phyloP scores from a whole-genome alignment of 73 alveolate genomes.

The Symbiodinium pilosum region DNA sequence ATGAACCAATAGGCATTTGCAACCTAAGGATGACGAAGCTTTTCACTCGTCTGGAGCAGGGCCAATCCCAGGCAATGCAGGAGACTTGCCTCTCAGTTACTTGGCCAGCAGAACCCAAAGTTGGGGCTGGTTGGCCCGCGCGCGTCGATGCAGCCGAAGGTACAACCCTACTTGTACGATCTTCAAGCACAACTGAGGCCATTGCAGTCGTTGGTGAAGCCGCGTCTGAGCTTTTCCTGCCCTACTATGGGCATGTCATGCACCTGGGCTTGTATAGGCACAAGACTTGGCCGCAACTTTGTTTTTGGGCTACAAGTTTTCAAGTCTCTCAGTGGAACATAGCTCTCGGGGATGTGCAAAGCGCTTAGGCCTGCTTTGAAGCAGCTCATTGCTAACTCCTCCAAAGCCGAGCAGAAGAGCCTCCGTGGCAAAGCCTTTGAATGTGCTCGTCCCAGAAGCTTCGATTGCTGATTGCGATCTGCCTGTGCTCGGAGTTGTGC shows the following conservation, averaged over 20 bases:
- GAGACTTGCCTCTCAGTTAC: slow-evolving; percentile 65
- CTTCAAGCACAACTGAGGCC: slow-evolving; percentile 40
- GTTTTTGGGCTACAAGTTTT: no score
- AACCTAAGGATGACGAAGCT: slow-evolving; percentile 77
- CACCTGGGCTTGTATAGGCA: slow-evolving; percentile 10
- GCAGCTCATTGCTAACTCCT: slow-evolving; percentile 60
- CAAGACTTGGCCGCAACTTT: no score
- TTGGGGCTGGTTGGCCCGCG: no score
- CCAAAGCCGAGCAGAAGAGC: slow-evolving; percentile 25
- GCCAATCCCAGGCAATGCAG: slow-evolving; percentile 70
- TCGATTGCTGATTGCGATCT: background rate
- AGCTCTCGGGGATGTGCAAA: no score
- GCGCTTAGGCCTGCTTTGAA: slow-evolving; percentile 54
- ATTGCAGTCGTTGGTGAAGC: slow-evolving; percentile 92
- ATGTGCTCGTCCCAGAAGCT: slow-evolving; percentile 24
- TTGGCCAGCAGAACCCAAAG: no score
- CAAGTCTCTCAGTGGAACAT: no score
- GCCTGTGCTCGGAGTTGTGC: background rate
- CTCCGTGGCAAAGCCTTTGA: slow-evolving; percentile 90
- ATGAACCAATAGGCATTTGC: background rate
- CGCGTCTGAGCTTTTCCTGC: slow-evolving; percentile 84
- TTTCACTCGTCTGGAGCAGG: slow-evolving; percentile 47
- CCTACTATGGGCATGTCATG: slow-evolving; percentile 63
- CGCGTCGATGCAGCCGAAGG: no score
- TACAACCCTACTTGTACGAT: no score